A percentile compares a stretch with the other conserved stretches of the same genome.
Conservation (phyloP, 768 basidiomycete species). For the Collybia sordida region DNA sequence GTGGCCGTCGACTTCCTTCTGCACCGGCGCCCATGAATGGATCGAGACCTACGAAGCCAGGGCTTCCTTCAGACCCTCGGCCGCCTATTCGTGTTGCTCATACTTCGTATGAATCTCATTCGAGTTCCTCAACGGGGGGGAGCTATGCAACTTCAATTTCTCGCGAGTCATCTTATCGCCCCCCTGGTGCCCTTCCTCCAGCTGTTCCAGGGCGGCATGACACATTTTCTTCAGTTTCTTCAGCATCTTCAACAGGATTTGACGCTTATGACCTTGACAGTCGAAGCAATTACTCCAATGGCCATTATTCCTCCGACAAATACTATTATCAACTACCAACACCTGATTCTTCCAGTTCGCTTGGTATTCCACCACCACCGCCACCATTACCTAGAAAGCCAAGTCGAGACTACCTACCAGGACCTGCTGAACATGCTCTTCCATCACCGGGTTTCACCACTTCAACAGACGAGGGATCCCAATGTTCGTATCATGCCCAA, state of each 20-base stretch:
- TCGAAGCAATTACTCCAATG: conserved; percentile 10
- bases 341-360: conserved; percentile 8
- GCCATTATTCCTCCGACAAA: conserved; percentile 14
- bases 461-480: conserved; percentile 1
- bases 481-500: conserved; percentile 10
- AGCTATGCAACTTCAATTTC: conserved; percentile 18
- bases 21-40: conserved; percentile 18
- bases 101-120: conserved; percentile 16
- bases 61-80: conserved; percentile 17
- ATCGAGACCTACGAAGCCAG: conserved; percentile 11
- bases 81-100: conserved; percentile 11
- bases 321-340: conserved; percentile 10
- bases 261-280: conserved; percentile 6
- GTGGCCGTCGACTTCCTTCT: conserved; percentile 24
- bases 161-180: conserved; percentile 21
- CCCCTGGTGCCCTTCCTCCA: conserved; percentile 28
- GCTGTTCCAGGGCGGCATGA: conserved; percentile 23
- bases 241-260: conserved; percentile 2
- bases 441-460: conserved; percentile 1
- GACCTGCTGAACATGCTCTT: neutral
- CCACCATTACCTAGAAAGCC: conserved; percentile 1
- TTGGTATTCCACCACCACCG: conserved; percentile 5
- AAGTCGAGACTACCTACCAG: conserved; percentile 6
- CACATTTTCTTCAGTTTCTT: neutral
- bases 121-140: conserved; percentile 15